Evolutionary conservation across 2,329 filamentous ascomycete species (phyloP).

Genomic region (Emergomyces orientalis): DNA sequence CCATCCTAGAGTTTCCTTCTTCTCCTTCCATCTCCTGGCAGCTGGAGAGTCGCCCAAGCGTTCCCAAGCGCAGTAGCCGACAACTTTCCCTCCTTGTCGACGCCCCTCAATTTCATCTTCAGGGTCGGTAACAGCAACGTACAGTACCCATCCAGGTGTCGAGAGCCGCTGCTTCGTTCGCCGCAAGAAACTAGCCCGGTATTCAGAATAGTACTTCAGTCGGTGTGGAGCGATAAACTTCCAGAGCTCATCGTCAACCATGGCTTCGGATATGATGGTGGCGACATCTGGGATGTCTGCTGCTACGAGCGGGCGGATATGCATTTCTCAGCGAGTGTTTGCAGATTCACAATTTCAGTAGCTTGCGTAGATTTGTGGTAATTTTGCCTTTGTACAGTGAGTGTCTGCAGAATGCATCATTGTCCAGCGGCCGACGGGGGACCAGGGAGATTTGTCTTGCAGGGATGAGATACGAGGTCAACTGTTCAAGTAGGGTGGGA

Average conservation of each 20-base stretch:
- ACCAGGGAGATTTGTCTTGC: background rate
- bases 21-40: constrained; percentile 13
- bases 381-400: background rate
- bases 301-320: constrained; percentile 14
- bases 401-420: background rate
- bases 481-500: too few species aligned
- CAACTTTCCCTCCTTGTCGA: constrained; percentile 14
- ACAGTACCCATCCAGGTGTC: constrained; percentile 11
- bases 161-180: constrained; percentile 14
- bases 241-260: constrained; percentile 18
- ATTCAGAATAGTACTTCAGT: constrained; percentile 14
- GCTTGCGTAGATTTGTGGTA: background rate
- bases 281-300: constrained; percentile 16
- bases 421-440: too few species aligned
- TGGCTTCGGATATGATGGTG: constrained; percentile 13
- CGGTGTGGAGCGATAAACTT: constrained; percentile 15
- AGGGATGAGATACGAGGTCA: background rate
- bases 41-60: constrained; percentile 7
- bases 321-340: constrained; percentile 9
- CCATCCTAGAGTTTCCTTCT: constrained; percentile 3
- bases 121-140: constrained; percentile 16
- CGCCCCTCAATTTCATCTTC: constrained; percentile 6
- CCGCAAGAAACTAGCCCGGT: constrained; percentile 14
- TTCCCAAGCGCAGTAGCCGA: constrained; percentile 16
- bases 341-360: background rate